Evolutionary conservation across 805 yeast genomes (phyloP), one percentile per base, ranked within the genome.

Genomic region (Hanseniaspora taiwanica): DNA sequence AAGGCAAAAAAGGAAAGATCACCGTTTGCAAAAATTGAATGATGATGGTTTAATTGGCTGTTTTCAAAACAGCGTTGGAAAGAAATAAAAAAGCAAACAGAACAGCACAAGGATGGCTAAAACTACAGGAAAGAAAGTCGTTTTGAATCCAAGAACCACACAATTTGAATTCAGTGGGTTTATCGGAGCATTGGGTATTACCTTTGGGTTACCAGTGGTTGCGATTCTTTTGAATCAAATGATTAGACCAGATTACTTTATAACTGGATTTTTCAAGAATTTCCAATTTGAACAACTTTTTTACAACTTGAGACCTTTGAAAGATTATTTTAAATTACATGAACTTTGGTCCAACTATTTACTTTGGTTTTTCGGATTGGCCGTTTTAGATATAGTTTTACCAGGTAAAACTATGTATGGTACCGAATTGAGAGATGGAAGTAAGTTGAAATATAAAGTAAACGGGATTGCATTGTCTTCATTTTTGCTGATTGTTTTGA

Each of bases 131-230:
- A 18, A 29, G 18, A 7, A 14, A 7, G 6, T 25, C 49, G 42
- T 36, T 36, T 49, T 79, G 46, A 89, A 89, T 53, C 96, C 96
- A 3, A 57, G 53, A 36, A 84, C 96, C 1, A 64, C 59, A 3
- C 72, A 76, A 36, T 64, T 65, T 44, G 97, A 89, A 58, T 89
- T 89, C 58, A 69, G 71, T 24, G 98, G 98, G 0, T 59, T 70
- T 4, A 57, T 71, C 1, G 98, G 98, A 4, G 85, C 91, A 0
- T 34, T 74, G 2, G 69, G 66, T 3, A 72, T 89, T 42, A 62
- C 89, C 0, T 13, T 74, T 1, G 80, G 80, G 1, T 64, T 89
- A 19, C 95, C 96, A 1, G 35, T 66, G 0, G 62, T 84, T 9
- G 68, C 81, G 14, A 58, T 77, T 9, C 59, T 70, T 19, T 65